phyloP scores from a whole-genome alignment of 2,329 filamentous ascomycete species.

The Pseudogymnoascus sp. region DNA sequence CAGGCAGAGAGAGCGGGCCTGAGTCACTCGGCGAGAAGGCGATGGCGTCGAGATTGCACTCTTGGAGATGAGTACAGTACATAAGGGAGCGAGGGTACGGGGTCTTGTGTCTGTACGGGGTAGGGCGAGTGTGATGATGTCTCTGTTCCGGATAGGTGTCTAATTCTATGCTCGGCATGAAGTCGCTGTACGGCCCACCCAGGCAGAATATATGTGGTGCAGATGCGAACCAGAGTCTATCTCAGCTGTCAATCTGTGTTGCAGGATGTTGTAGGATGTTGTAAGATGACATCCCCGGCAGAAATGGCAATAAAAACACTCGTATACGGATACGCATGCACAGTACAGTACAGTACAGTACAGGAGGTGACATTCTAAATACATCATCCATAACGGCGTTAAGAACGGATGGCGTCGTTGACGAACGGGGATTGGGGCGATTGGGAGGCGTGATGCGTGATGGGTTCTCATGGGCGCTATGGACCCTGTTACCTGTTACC shows the following conservation, averaged over 20 bases:
- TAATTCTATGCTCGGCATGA: no score
- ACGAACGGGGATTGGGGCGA: no score
- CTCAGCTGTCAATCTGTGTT: neutral
- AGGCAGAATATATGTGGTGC: no score
- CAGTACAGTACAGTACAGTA: neutral
- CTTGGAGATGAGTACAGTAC: neutral
- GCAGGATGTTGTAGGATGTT: no score
- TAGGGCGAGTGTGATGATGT: no score
- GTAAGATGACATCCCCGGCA: no score
- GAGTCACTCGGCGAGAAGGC: neutral
- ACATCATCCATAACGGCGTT: neutral
- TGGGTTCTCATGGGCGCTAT: no score
- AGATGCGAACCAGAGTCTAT: neutral
- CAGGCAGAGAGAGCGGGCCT: neutral
- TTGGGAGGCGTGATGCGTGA: no score
- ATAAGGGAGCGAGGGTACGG: no score
- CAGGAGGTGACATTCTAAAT: neutral
- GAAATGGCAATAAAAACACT: neutral
- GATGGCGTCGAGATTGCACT: neutral
- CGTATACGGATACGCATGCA: neutral
- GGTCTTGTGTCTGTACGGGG: neutral
- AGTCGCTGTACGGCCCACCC: no score
- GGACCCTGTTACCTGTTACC: no score
- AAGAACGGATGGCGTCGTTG: neutral
- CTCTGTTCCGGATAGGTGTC: no score